Percentiles rank a stretch among this genome's conserved stretches.
Evolutionary conservation across 1,284 basidiomycete genomes (phyloP).

Genomic region (Naganishia liquefaciens): DNA sequence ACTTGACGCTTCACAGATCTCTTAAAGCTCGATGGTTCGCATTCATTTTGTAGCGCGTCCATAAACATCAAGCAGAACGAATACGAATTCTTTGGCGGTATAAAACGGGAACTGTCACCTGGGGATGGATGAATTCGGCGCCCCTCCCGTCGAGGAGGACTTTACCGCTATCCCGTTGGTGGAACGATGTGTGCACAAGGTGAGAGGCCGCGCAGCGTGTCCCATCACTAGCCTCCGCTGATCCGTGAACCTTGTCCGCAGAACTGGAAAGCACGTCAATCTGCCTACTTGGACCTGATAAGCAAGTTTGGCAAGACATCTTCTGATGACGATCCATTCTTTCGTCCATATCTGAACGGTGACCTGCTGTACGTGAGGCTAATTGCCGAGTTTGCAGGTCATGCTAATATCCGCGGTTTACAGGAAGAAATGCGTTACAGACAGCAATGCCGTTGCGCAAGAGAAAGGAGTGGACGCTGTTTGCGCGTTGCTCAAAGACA

Average conservation of each 20-base stretch:
- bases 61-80: no score
- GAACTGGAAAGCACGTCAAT: constrained; percentile 97
- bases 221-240: background rate
- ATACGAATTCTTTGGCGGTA: no score
- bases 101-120: no score
- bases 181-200: constrained; percentile 84
- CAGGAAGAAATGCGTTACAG: constrained; percentile 83
- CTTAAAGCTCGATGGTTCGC: no score
- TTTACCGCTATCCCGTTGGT: constrained; percentile 77
- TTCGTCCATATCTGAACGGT: constrained; percentile 73
- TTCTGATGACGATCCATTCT: constrained; percentile 90
- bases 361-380: constrained; percentile 41
- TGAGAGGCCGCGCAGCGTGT: constrained; percentile 35
- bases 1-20: no score
- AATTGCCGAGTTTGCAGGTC: background rate
- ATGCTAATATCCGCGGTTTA: background rate
- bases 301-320: constrained; percentile 82
- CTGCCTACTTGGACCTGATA: constrained; percentile 85
- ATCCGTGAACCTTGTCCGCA: constrained; percentile 37
- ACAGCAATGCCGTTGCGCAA: constrained; percentile 95
- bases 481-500: constrained; percentile 81
- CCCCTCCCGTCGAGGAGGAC: constrained; percentile 88
- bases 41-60: no score
- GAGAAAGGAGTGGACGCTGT: constrained; percentile 93
- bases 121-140: constrained; percentile 25